Evolutionary conservation across 345 rosid genomes (phyloP).

Genomic region (Lumnitzera littorea): DNA sequence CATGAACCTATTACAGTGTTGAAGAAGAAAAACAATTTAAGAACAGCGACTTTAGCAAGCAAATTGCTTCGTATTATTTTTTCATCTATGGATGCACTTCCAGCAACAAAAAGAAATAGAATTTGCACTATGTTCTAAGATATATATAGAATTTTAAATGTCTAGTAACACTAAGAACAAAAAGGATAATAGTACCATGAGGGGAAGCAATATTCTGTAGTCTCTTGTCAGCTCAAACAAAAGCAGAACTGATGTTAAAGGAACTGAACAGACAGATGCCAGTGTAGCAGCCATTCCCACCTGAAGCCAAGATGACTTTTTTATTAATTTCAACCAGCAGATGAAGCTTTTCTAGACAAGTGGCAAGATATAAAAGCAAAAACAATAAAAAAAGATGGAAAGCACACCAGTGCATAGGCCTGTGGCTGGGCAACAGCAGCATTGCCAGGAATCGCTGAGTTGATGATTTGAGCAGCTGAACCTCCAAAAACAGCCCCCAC

Average conservation of each 20-base stretch:
- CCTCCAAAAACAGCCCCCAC: conserved; percentile 99
- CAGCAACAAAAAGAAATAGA: no score
- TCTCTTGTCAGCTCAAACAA: conserved; percentile 94
- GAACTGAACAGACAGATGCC: conserved; percentile 98
- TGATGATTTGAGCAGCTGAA: conserved; percentile 79
- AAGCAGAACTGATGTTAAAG: conserved; percentile 89
- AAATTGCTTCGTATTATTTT: no score
- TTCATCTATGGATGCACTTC: no score
- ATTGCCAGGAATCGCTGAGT: conserved; percentile 93
- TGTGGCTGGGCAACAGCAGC: conserved; percentile 98
- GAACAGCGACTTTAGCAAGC: no score
- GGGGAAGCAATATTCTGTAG: conserved; percentile 95
- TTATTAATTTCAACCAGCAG: no score
- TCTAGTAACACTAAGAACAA: not conserved
- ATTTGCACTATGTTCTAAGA: no score
- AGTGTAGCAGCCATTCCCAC: conserved; percentile 99
- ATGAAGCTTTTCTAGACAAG: not conserved
- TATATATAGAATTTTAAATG: not conserved
- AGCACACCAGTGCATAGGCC: conserved; percentile 90
- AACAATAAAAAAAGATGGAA: not conserved
- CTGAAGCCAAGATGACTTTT: conserved; percentile 28
- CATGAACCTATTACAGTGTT: no score
- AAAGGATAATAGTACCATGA: conserved; percentile 54
- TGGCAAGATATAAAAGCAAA: not conserved
- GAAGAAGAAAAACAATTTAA: no score